A percentile compares a stretch with the other conserved stretches of the same genome.
Conservation (phyloP, 148 eudicot genomes). For the Vaccinium darrowii region DNA sequence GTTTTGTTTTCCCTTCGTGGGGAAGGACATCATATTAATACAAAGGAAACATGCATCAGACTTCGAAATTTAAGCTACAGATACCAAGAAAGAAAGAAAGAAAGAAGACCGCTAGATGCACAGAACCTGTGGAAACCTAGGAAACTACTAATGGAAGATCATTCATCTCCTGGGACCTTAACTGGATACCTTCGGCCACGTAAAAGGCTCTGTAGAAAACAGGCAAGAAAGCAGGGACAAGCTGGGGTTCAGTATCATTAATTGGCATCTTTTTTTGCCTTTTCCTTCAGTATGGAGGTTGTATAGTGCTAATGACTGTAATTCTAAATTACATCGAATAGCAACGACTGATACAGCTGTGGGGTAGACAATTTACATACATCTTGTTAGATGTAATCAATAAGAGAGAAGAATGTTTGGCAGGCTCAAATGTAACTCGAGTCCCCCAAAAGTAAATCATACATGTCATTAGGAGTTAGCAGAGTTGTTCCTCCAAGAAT, state of each 20-base stretch:
- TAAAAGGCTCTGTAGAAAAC: background rate
- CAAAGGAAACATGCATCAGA: background rate
- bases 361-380: background rate
- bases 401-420: background rate
- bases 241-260: background rate
- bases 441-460: constrained; percentile 72
- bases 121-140: background rate
- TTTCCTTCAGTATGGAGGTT: background rate
- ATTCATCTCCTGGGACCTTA: background rate
- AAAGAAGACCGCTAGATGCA: background rate
- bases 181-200: background rate
- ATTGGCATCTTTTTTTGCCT: background rate
- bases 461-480: constrained; percentile 72
- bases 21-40: background rate
- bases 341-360: background rate
- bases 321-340: background rate
- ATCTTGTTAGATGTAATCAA: background rate
- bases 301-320: background rate
- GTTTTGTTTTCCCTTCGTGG: background rate
- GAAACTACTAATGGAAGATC: background rate
- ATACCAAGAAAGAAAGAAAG: background rate
- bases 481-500: constrained; percentile 89
- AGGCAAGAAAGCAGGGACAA: background rate
- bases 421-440: constrained; percentile 44
- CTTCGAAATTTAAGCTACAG: background rate